These are phyloP conservation scores for Xanthoceras sorbifolium DNA, from an alignment of 345 rosid species.

Conservation along the genomic window DNA sequence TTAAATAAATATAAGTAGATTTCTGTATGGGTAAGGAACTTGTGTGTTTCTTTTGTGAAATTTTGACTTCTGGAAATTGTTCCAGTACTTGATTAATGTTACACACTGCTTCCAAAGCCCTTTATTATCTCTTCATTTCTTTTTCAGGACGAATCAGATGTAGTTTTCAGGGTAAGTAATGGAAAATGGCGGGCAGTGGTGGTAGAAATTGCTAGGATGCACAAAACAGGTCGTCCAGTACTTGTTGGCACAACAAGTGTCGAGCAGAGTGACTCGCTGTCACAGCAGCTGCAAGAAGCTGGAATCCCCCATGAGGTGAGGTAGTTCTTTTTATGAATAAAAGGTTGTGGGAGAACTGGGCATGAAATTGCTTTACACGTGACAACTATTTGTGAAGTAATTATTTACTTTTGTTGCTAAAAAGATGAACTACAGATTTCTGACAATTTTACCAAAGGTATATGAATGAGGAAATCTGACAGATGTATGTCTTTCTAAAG, in stretches of 20 bases:
- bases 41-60: neutral
- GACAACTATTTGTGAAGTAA: slow-evolving; percentile 3
- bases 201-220: slow-evolving; percentile 93
- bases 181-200: slow-evolving; percentile 99
- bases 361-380: neutral
- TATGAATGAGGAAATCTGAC: slow-evolving; percentile 16
- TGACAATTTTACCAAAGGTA: neutral
- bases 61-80: slow-evolving; percentile 3
- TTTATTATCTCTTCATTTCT: slow-evolving; percentile 21
- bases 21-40: neutral
- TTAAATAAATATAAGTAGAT: neutral
- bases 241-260: slow-evolving; percentile 99
- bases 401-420: neutral
- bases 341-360: neutral
- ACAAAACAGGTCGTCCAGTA: slow-evolving; percentile 88
- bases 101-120: neutral
- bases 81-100: neutral
- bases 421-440: neutral
- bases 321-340: slow-evolving; percentile 10
- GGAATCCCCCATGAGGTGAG: slow-evolving; percentile 92
- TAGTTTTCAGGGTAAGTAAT: slow-evolving; percentile 82
- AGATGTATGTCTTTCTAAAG: slow-evolving; percentile 41
- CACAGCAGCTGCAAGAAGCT: slow-evolving; percentile 78
- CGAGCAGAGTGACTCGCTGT: slow-evolving; percentile 95
- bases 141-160: slow-evolving; percentile 95